These are phyloP conservation scores for Schizonepeta tenuifolia DNA, from an alignment of 257 asterid species.

Conservation along the genomic window DNA sequence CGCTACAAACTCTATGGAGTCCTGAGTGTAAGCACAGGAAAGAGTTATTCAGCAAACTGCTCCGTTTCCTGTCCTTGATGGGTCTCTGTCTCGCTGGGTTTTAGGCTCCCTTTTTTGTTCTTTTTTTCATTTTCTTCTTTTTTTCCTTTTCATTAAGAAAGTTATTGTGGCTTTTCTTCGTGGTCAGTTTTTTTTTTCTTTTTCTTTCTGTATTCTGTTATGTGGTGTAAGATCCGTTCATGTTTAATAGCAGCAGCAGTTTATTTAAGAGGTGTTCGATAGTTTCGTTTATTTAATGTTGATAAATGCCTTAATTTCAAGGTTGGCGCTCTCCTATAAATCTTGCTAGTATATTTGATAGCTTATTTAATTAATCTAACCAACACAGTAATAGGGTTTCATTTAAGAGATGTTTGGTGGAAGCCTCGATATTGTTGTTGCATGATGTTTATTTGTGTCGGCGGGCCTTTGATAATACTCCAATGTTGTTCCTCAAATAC, in stretches of 20 bases:
- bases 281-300: neutral
- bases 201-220: neutral
- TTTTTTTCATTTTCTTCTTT: neutral
- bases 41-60: slow-evolving; percentile 20
- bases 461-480: too few species aligned
- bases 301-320: neutral
- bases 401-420: too few species aligned
- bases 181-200: neutral
- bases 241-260: slow-evolving; percentile 25
- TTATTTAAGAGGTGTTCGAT: slow-evolving; percentile 11
- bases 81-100: slow-evolving; percentile 34
- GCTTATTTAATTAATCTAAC: too few species aligned
- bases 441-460: too few species aligned
- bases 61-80: slow-evolving; percentile 30
- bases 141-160: neutral
- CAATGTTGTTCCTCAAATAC: too few species aligned
- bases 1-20: slow-evolving; percentile 2
- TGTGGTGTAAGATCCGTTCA: slow-evolving; percentile 23
- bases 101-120: too few species aligned
- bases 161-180: slow-evolving; percentile 22
- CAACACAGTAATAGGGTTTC: too few species aligned
- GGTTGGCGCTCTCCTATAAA: neutral
- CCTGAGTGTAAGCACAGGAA: slow-evolving; percentile 25
- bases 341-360: neutral
- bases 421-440: too few species aligned